Conservation (phyloP, 352 stramenopile species). For the Pythium biforme region DNA sequence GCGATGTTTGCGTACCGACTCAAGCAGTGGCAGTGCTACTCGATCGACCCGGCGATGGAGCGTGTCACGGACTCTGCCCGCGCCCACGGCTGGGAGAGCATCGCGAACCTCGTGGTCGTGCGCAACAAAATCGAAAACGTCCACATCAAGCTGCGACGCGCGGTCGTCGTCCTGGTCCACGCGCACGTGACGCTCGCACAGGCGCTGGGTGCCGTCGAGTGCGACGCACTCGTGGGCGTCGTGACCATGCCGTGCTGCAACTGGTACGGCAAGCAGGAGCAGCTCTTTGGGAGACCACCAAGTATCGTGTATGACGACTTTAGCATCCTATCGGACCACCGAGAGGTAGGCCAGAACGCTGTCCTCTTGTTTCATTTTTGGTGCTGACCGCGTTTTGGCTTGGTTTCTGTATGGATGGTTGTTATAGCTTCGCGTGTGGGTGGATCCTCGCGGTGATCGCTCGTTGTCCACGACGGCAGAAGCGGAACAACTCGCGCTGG, state of each 20-base stretch:
- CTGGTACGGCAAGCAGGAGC: slow-evolving; percentile 75
- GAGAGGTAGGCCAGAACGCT: no score
- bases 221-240: slow-evolving; percentile 55
- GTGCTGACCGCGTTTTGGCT: no score
- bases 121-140: slow-evolving; percentile 86
- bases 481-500: slow-evolving; percentile 7
- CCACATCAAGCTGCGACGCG: slow-evolving; percentile 52
- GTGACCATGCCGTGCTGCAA: slow-evolving; percentile 83
- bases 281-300: slow-evolving; percentile 45
- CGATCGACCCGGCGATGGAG: slow-evolving; percentile 78
- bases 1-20: slow-evolving; percentile 76
- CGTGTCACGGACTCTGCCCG: slow-evolving; percentile 28
- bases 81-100: slow-evolving; percentile 42
- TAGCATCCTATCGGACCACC: slow-evolving; percentile 75
- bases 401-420: background rate
- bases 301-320: slow-evolving; percentile 84
- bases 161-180: slow-evolving; percentile 75
- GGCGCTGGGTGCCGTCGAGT: slow-evolving; percentile 60
- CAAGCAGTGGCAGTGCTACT: slow-evolving; percentile 74
- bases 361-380: no score
- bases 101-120: slow-evolving; percentile 72
- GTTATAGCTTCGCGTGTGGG: slow-evolving; percentile 33
- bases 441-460: slow-evolving; percentile 29
- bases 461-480: background rate
- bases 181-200: slow-evolving; percentile 78